Base-by-base conservation (phyloP, 257 asterid genomes). In the Hygrophila difformis region DNA sequence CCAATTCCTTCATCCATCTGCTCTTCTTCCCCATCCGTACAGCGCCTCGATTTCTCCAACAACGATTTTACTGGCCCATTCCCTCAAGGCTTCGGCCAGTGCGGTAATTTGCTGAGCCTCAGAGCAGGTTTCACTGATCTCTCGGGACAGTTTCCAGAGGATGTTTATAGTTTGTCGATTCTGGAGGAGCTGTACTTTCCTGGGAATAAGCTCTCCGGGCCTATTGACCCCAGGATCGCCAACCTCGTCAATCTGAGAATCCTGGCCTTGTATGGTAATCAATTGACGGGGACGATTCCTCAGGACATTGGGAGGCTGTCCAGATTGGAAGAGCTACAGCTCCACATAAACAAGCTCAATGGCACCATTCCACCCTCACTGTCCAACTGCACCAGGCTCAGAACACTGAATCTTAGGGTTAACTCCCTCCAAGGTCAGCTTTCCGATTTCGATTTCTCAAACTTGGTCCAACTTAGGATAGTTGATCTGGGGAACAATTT, bases 401-500 rank as follows among this genome's bases (percentile, higher is more conserved):
- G 61, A 29, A 29, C 43, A 11, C 73, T 89, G 74, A 85, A 73
- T 66, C 49, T 89, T 20, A 55, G 98, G 59, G 93, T 85, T 65
- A 89, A 89, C 68, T 13, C 12, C 29, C 82, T 89, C 14, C 61
- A 39, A 63, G 98, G 98, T 40, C 80, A 82, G 59, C 92, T 89
- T 39, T 68, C 87, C 3, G 66, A 42, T 36, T 69, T 79, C 39
- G 73, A 89, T 55, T 89, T 89, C 82, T 89, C 98, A 6, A 73
- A 60, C 20, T 74, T 89, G 34, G 55, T 50, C 35, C 82, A 60
- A 36, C 79, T 85, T 1, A 57, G 49, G 48, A 57, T 74, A 4
- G 54, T 89, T 51, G 98, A 89, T 68, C 84, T 89, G 7, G 98
- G 98, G 24, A 74, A 85, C 37, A 86, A 89, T 34, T 41, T 49